Evolutionary conservation across 2,329 filamentous ascomycete genomes (phyloP), one percentile per base, ranked within the genome.

Genomic region (Nakataea oryzae): DNA sequence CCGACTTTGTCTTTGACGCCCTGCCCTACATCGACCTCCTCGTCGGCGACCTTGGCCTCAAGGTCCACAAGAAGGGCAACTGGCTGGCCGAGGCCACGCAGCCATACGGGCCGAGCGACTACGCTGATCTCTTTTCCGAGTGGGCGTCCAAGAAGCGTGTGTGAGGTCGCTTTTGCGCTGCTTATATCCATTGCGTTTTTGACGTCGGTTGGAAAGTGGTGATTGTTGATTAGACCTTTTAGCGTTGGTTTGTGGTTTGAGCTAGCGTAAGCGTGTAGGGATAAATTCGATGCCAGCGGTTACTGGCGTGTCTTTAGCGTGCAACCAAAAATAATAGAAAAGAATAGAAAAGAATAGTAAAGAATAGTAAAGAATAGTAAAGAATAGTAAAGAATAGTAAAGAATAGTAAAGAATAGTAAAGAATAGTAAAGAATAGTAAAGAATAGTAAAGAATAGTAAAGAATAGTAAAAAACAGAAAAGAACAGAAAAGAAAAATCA

Each of bases 1-100:
- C 86, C 0, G 88, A 90, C 70, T 86, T 92, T 66, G 86, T 90
- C 24, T 93, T 93, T 69, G 90, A 95, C 71, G 82, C 82, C 0
- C 71, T 93, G 61, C 88, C 88, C 4, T 95, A 91, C 63, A 70
- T 91, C 24, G 89, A 93, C 71, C 68, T 87, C 68, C 71, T 93
- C 69, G 70, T 90, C 64, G 74, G 75, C 5, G 89, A 93, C 70
- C 68, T 93, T 62, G 87, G 84, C 0, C 71, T 92, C 62, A 74
- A 79, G 24, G 75, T 75, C 17, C 76, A 81, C 65, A 75, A 84
- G 41, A 88, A 88, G 74, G 73, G 77, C 62, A 78, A 81, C 0
- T 76, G 73, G 68, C 68, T 79, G 60, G 74, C 74, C 1, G 85
- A 87, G 68, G 75, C 81, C 32, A 81, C 79, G 62, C 71, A 78